phyloP scores from a whole-genome alignment of 257 asterid species.

The Primulina tabacum region DNA sequence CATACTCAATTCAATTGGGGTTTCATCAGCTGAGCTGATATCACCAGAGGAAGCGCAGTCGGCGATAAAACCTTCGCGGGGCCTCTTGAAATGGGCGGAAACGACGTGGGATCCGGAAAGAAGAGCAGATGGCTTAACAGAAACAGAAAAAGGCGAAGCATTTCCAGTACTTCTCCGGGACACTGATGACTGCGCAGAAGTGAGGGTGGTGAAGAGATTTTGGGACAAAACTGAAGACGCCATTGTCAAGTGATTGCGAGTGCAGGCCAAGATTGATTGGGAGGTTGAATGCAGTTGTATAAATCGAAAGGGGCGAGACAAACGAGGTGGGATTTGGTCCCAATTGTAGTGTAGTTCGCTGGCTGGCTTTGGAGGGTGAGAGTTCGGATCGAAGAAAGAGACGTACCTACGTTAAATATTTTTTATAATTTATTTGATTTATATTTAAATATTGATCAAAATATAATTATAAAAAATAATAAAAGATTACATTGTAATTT shows the following conservation, averaged over 20 bases:
- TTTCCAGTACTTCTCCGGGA: constrained; percentile 26
- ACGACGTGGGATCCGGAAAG: constrained; percentile 45
- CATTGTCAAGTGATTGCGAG: constrained; percentile 36
- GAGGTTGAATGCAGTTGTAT: background rate
- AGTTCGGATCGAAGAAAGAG: constrained; percentile 18
- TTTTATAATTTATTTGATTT: too few species aligned
- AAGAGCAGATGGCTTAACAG: constrained; percentile 30
- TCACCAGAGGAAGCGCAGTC: constrained; percentile 40
- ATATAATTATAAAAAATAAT: too few species aligned
- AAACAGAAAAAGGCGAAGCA: constrained; percentile 30
- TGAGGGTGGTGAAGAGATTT: constrained; percentile 44
- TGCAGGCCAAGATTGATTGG: background rate
- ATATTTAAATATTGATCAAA: too few species aligned
- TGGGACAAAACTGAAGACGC: constrained; percentile 65
- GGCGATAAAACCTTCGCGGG: constrained; percentile 31
- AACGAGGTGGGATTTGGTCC: constrained; percentile 26
- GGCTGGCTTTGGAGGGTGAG: constrained; percentile 1
- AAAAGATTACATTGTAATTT: too few species aligned
- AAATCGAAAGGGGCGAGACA: constrained; percentile 22
- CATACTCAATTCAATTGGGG: constrained; percentile 89
- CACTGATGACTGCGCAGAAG: constrained; percentile 30
- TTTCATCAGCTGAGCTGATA: constrained; percentile 37
- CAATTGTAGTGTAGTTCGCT: background rate
- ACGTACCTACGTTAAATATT: background rate
- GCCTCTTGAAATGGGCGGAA: background rate